Conservation (phyloP, 495 filamentous ascomycete genomes). For the Penicillium antarcticum region DNA sequence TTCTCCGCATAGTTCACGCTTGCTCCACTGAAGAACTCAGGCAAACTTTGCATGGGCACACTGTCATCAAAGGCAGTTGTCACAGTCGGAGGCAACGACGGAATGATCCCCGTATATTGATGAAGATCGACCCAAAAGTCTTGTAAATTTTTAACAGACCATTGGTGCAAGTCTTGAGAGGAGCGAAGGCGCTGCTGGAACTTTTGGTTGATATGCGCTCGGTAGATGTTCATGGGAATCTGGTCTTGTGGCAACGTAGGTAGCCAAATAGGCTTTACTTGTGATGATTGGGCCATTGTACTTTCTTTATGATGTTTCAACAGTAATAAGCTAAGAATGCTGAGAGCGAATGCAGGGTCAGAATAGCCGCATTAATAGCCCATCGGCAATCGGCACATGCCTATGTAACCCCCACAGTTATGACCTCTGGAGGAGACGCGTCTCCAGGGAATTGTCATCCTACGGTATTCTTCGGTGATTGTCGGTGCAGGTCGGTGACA, state of each 20-base stretch:
- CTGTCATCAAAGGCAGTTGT: constrained; percentile 56
- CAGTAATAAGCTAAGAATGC: no score
- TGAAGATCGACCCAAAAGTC: constrained; percentile 21
- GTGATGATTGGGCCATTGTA: background rate
- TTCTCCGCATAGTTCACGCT: constrained; percentile 76
- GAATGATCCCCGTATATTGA: constrained; percentile 15
- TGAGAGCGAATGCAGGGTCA: background rate
- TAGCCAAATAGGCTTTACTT: constrained; percentile 7
- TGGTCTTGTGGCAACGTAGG: constrained; percentile 7
- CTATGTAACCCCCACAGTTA: background rate
- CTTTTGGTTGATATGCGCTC: constrained; percentile 18
- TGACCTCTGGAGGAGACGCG: no score
- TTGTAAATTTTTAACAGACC: constrained; percentile 16
- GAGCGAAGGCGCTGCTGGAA: constrained; percentile 11
- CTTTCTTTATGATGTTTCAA: no score
- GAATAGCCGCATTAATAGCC: background rate
- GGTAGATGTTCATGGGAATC: constrained; percentile 21
- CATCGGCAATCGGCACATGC: background rate
- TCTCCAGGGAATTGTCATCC: no score
- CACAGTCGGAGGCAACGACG: constrained; percentile 36
- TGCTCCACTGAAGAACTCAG: constrained; percentile 56
- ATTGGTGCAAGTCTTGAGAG: constrained; percentile 18
- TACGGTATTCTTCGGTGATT: constrained; percentile 10
- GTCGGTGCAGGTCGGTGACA: constrained; percentile 14
- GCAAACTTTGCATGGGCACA: constrained; percentile 58